Evolutionary conservation across 225 moss, liverwort and hornwort species (phyloP), one percentile per base, ranked within the genome.

Genomic region (Climacium dendroides): DNA sequence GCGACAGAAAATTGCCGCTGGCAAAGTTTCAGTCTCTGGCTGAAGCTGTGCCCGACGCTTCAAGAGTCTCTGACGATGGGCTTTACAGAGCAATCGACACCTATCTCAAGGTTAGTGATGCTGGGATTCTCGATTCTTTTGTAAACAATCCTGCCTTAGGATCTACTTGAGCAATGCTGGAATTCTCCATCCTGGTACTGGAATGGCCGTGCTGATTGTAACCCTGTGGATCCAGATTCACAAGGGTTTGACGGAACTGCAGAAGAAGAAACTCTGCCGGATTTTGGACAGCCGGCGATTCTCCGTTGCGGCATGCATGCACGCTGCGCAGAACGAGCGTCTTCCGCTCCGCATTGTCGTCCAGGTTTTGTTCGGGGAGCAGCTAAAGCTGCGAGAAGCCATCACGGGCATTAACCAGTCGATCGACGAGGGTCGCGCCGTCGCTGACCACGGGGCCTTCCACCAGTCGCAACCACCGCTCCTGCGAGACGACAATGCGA

Each of bases 71-170:
- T 5, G 98, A 94, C 82, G 97, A 98, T 74, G 96, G 97, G 30
- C 93, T 98, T 17, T 98, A 98, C 88, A 92, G 93, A 90, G 97
- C 98, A 69, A 92, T 98, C 69, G 98, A 98, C 82, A 97, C 96
- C 5, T 98, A 96, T 86, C 95, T 98, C 79, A 97, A 97, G 96
- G 97, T 95, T 55, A 39, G 87, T 84, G 14, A 45, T 85, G 75
- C 75, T 62, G n/a, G 50, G 13, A 85, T 50, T 48, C 48, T 35
- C 61, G 58, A 58, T 43, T 32, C 35, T 81, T n/a, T 50, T 65
- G 63, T n/a, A n/a, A 35, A 50, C 13, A 52, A 39, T 14, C 28
- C 54, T 82, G 53, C 29, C 32, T 37, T 18, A 37, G 28, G 13
- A 52, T 82, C 82, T 37, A 34, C 11, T 81, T 39, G 39, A 54